phyloP scores from a whole-genome alignment of 2,329 filamentous ascomycete species.

The Neopestalotiopsis rosae region DNA sequence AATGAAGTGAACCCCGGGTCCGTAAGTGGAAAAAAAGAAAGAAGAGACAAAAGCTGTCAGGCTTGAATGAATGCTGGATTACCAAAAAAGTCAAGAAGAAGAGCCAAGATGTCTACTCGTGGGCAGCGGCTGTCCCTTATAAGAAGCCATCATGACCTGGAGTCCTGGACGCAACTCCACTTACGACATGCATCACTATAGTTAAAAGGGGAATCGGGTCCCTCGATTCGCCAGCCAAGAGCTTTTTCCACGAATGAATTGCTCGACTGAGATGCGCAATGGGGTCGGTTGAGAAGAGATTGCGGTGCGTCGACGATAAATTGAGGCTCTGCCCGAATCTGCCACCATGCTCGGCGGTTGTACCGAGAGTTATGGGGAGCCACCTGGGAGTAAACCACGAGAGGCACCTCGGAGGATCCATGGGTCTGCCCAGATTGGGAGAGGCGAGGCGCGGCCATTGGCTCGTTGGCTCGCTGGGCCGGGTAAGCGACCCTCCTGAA shows the following conservation, averaged over 20 bases:
- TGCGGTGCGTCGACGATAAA: slow-evolving; percentile 16
- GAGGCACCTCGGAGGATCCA: background rate
- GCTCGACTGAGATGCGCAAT: background rate
- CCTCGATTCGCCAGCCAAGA: background rate
- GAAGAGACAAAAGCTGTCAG: slow-evolving; percentile 1
- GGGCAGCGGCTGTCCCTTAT: slow-evolving; percentile 7
- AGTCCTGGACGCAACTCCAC: background rate
- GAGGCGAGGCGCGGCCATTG: background rate
- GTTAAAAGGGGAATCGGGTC: background rate
- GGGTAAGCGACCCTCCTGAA: slow-evolving; percentile 13
- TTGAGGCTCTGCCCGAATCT: slow-evolving; percentile 15
- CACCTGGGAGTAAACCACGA: too few relatives aligned
- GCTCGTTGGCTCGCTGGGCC: background rate
- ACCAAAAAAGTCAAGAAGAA: background rate
- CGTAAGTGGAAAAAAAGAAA: background rate
- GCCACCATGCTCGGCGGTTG: slow-evolving; percentile 1
- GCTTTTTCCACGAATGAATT: slow-evolving; percentile 16
- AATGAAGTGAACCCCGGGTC: slow-evolving; percentile 15
- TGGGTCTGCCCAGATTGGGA: slow-evolving; percentile 5
- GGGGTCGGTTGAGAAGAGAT: slow-evolving; percentile 3
- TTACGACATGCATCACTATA: background rate
- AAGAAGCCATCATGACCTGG: slow-evolving; percentile 10
- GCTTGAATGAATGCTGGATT: slow-evolving; percentile 8
- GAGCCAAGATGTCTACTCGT: background rate
- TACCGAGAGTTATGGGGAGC: slow-evolving; percentile 10